A percentile compares a stretch with the other conserved stretches of the same genome.
Conservation (phyloP, 768 basidiomycete genomes). For the Xerocomellus intermedius region DNA sequence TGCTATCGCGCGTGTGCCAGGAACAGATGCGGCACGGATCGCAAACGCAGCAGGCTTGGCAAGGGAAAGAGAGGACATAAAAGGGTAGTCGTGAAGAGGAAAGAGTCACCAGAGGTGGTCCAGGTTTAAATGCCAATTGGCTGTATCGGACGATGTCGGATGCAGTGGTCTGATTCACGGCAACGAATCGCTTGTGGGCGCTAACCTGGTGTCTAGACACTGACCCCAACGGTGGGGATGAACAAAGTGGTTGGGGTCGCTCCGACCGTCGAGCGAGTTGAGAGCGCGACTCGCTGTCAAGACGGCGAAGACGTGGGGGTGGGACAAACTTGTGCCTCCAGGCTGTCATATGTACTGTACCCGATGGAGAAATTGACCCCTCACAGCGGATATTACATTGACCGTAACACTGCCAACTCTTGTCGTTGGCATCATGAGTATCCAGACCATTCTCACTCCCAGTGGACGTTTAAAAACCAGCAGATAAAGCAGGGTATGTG, state of each 20-base stretch:
- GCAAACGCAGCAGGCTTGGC: slow-evolving; percentile 14
- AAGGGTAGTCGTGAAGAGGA: not conserved
- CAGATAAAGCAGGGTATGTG: not conserved
- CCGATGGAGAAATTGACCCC: not conserved
- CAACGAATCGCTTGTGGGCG: slow-evolving; percentile 1
- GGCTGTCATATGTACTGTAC: not conserved
- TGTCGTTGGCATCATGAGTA: not conserved
- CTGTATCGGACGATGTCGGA: slow-evolving; percentile 17
- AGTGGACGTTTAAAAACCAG: not conserved
- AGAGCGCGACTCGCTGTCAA: not conserved
- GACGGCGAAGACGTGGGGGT: not conserved
- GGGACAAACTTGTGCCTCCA: no score
- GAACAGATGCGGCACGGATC: slow-evolving; percentile 7
- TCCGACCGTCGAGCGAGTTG: not conserved
- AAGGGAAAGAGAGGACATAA: slow-evolving; percentile 20
- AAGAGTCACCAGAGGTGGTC: not conserved
- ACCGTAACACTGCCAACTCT: not conserved
- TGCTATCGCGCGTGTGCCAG: slow-evolving; percentile 27
- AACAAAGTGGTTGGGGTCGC: not conserved
- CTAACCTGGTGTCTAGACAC: not conserved
- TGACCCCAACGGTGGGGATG: not conserved
- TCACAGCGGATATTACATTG: no score
- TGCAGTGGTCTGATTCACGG: slow-evolving; percentile 7
- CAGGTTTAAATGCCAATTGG: slow-evolving; percentile 19
- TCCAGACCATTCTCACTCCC: not conserved